Conservation (phyloP, 1,284 basidiomycete species). For the Austroboletus novae-zelandiae region DNA sequence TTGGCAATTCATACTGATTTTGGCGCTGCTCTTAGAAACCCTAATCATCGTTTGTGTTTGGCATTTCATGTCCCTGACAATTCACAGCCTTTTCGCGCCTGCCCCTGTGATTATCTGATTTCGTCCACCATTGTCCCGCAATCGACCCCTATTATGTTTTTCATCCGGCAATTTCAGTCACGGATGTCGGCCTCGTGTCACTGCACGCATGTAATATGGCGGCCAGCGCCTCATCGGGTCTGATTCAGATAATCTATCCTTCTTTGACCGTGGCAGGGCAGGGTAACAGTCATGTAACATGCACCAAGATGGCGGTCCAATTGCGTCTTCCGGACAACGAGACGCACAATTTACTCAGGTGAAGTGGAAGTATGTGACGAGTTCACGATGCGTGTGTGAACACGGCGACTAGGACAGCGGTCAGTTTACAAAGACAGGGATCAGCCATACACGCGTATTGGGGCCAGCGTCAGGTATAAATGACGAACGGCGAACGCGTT, state of each 20-base stretch:
- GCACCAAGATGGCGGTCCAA: not conserved
- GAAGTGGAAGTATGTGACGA: not conserved
- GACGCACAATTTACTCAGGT: conserved; percentile 2
- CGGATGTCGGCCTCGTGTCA: not conserved
- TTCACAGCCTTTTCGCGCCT: not conserved
- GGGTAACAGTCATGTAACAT: not conserved
- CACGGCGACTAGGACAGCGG: too few relatives aligned
- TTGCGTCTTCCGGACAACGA: not conserved
- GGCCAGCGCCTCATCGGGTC: conserved; percentile 2
- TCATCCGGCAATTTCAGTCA: not conserved
- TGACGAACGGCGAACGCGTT: not conserved
- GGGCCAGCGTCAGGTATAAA: conserved; percentile 15
- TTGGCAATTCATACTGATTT: not conserved
- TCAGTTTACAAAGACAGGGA: conserved; percentile 1
- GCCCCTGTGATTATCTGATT: not conserved
- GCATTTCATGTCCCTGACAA: not conserved
- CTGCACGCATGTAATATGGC: conserved; percentile 5
- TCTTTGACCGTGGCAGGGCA: not conserved
- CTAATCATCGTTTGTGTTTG: not conserved
- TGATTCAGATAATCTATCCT: conserved; percentile 2
- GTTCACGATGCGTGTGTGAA: not conserved
- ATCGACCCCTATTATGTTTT: not conserved
- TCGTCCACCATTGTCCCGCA: not conserved
- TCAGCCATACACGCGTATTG: conserved; percentile 1
- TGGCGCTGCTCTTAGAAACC: not conserved